Conservation (phyloP, 768 basidiomycete genomes). For the Hygrophorus pudorinus region DNA sequence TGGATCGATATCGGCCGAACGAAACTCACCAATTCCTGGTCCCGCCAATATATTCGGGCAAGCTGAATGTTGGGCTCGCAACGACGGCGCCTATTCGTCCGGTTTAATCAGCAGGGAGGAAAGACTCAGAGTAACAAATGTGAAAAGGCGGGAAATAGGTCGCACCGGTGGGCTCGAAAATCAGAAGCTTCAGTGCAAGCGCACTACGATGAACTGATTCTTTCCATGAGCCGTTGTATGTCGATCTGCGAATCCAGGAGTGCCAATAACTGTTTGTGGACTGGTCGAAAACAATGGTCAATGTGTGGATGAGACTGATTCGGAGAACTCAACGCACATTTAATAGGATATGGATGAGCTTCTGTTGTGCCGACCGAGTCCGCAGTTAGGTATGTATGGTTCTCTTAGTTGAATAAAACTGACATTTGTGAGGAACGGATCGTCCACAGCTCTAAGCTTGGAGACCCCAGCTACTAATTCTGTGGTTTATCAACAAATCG, state of each 20-base stretch:
- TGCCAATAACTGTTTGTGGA: slow-evolving; percentile 81
- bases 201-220: slow-evolving; percentile 91
- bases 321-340: slow-evolving; percentile 27
- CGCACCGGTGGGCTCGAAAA: slow-evolving; percentile 80
- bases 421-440: slow-evolving; percentile 66
- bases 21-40: slow-evolving; percentile 68
- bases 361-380: slow-evolving; percentile 19
- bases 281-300: slow-evolving; percentile 13
- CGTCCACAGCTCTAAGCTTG: slow-evolving; percentile 38
- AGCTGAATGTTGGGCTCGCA: slow-evolving; percentile 90
- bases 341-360: slow-evolving; percentile 48
- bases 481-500: background rate
- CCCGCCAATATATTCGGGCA: slow-evolving; percentile 89
- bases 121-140: background rate
- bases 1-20: background rate
- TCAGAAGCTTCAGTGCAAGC: slow-evolving; percentile 86
- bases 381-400: background rate
- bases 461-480: slow-evolving; percentile 12
- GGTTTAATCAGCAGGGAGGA: slow-evolving; percentile 3
- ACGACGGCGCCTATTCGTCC: slow-evolving; percentile 67
- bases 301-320: background rate
- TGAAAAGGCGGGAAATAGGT: slow-evolving; percentile 2
- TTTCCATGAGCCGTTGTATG: slow-evolving; percentile 91
- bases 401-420: slow-evolving; percentile 2
- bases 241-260: slow-evolving; percentile 80